A percentile compares a stretch with the other conserved stretches of the same genome.
Conservation (phyloP, 306 rosid genomes). For the Prunus mongolica region DNA sequence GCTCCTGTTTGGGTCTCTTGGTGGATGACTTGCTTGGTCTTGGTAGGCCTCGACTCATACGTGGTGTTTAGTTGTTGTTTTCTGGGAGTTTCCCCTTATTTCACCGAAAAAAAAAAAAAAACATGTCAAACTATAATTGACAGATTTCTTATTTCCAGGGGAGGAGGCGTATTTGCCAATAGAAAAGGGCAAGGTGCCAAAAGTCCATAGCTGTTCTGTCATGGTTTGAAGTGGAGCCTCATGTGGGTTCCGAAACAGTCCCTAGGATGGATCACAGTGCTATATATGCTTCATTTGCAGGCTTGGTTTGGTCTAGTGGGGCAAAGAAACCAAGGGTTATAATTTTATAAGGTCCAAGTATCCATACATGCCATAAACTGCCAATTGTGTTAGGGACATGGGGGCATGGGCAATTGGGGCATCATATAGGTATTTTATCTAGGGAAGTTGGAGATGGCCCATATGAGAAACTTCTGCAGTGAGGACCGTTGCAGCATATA, state of each 20-base stretch:
- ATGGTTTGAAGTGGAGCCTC: not conserved
- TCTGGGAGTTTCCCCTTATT: accelerated
- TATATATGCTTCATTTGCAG: not conserved
- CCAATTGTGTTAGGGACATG: not conserved
- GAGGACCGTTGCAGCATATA: not conserved
- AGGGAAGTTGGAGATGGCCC: not conserved
- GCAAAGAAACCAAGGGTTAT: not conserved
- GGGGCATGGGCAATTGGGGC: not conserved
- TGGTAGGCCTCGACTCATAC: too few relatives aligned
- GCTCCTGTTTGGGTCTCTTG: too few relatives aligned
- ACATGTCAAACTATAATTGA: too few relatives aligned
- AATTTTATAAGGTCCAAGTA: not conserved
- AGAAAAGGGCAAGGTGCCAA: not conserved
- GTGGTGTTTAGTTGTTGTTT: too few relatives aligned
- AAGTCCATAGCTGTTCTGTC: not conserved
- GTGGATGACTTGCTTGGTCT: too few relatives aligned
- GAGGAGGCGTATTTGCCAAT: not conserved
- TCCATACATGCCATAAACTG: not conserved
- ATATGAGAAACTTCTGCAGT: not conserved
- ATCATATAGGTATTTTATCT: not conserved
- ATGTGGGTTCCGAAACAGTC: not conserved
- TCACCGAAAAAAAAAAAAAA: too few relatives aligned
- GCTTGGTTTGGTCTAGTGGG: constrained; percentile 3
- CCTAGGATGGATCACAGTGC: not conserved
- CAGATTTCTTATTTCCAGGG: not conserved